A percentile compares a stretch with the other conserved stretches of the same genome.
phyloP scores from a whole-genome alignment of 768 basidiomycete genomes.

The Hypholoma fasciculare region DNA sequence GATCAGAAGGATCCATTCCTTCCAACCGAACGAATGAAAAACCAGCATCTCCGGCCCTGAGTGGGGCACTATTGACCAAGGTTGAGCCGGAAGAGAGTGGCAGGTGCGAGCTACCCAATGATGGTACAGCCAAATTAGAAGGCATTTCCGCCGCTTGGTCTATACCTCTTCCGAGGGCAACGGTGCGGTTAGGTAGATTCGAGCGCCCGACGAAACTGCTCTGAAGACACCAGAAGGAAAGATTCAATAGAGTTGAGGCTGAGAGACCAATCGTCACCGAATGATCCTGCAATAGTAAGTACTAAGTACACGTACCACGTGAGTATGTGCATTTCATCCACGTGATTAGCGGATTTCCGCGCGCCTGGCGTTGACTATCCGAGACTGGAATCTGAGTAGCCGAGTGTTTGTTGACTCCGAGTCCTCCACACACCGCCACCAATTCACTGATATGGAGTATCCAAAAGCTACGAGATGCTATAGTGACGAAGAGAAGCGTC shows the following conservation, averaged over 20 bases:
- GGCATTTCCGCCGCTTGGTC: conserved; percentile 11
- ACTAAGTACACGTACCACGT: conserved; percentile 39
- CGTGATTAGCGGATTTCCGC: conserved; percentile 12
- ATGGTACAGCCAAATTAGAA: conserved; percentile 16
- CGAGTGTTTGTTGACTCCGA: not conserved
- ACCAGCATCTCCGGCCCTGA: conserved; percentile 19
- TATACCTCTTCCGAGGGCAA: not conserved
- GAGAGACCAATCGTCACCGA: too few species aligned
- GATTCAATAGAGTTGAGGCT: too few species aligned
- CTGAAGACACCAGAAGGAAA: not conserved
- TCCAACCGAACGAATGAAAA: conserved; percentile 44
- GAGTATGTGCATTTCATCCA: conserved; percentile 14
- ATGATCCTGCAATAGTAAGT: too few species aligned
- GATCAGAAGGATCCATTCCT: conserved; percentile 43
- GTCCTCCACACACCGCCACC: conserved; percentile 11
- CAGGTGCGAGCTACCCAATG: conserved; percentile 16
- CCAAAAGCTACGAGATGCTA: conserved; percentile 33
- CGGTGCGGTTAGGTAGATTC: not conserved
- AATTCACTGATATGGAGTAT: conserved; percentile 27
- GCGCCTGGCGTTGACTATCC: conserved; percentile 8
- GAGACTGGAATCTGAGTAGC: not conserved
- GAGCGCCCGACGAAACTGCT: not conserved
- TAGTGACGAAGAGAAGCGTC: conserved; percentile 70
- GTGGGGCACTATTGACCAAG: conserved; percentile 21
- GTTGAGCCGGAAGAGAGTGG: conserved; percentile 24